Evolutionary conservation across 2,329 filamentous ascomycete species (phyloP), one percentile per base, ranked within the genome.

Genomic region (Trichoderma oligosporum): DNA sequence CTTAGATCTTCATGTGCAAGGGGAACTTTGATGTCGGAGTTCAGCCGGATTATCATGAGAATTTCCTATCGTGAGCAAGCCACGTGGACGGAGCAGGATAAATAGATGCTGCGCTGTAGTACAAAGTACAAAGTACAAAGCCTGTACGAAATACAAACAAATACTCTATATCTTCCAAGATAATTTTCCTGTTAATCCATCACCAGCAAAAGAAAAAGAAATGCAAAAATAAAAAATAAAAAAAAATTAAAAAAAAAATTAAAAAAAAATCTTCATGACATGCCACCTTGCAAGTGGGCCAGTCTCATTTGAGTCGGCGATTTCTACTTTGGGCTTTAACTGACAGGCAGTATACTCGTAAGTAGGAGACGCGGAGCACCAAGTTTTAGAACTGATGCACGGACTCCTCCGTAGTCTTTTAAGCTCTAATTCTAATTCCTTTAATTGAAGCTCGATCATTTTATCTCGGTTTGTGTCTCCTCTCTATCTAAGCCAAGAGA

Each of bases 41-140:
- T 48, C 33, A 56, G 42, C 53, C 53, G 53, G 53, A 56, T 56
- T 47, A 33, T 56, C 53, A 12, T 47, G 9, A 25, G 14, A 48
- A 24, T 56, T 56, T 33, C 53, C 53, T 5, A 27, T 48, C 44
- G 22, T 16, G 42, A 39, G 18, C 27, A 31, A 8, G 9, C 31
- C 51, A 45, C 39, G 51, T 54, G 29, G 22, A 39, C 41, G 29
- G 24, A 33, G 33, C 8, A 7, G 11, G 6, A 3, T 8, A 20
- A n/a, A 38, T 27, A 35, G 24, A 11, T n/a, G 39, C n/a, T n/a
- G n/a, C n/a, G n/a, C n/a, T n/a, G n/a, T n/a, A n/a, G n/a, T 24
- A n/a, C 41, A 45, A 2, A 16, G 41, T n/a, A 25, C 16, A 31
- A 16, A 41, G 11, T 14, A 29, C 14, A n/a, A n/a, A n/a, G n/a